Percentiles rank a stretch among this genome's conserved stretches.
Conservation (phyloP, 2,329 filamentous ascomycete species). For the Macrophomina pseudophaseolina region DNA sequence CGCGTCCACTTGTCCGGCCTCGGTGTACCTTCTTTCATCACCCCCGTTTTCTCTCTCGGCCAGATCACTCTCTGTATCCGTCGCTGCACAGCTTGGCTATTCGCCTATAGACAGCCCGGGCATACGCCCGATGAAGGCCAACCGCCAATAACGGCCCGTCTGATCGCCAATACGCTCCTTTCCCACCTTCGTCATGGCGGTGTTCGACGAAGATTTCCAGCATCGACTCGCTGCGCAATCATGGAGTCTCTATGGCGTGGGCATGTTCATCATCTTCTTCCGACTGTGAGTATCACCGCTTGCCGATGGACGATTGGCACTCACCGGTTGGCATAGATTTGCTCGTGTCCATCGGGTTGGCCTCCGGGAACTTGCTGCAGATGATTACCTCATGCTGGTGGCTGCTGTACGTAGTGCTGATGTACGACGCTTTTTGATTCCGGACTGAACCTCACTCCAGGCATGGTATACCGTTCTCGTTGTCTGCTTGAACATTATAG, state of each 20-base stretch:
- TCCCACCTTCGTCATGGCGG: constrained; percentile 6
- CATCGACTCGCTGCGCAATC: constrained; percentile 30
- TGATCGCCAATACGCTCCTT: neutral
- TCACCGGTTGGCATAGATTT: neutral
- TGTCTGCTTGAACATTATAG: constrained; percentile 49
- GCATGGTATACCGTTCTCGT: constrained; percentile 47
- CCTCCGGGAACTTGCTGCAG: constrained; percentile 25
- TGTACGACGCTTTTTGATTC: neutral
- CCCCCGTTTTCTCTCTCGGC: neutral
- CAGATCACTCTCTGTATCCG: neutral
- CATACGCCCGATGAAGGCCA: constrained; percentile 9
- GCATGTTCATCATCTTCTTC: constrained; percentile 37
- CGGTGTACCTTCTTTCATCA: neutral
- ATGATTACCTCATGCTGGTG: constrained; percentile 41
- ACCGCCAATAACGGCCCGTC: constrained; percentile 9
- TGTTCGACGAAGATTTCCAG: constrained; percentile 14
- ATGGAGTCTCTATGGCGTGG: constrained; percentile 39
- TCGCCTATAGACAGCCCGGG: neutral
- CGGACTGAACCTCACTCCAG: neutral
- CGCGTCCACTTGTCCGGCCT: neutral
- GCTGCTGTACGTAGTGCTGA: constrained; percentile 2
- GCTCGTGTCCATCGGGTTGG: constrained; percentile 38
- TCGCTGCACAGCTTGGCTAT: neutral
- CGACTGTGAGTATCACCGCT: constrained; percentile 31
- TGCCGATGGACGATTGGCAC: neutral